Evolutionary conservation across 78 protist species (phyloP).

Genomic region (Dictyostelium firmibasis): DNA sequence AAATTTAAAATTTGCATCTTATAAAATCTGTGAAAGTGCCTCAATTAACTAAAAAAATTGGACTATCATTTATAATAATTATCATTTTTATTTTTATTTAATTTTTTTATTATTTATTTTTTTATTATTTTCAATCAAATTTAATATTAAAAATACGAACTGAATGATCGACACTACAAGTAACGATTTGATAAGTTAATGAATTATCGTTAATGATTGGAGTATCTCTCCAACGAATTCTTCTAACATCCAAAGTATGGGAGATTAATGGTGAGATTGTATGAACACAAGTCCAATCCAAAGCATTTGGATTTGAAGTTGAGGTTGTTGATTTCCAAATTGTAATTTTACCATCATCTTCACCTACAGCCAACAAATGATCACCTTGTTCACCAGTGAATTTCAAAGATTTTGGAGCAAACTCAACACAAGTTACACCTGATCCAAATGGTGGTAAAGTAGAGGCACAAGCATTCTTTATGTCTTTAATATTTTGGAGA

Average conservation of each 20-base stretch:
- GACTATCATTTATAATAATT: too few species aligned
- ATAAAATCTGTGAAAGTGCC: too few species aligned
- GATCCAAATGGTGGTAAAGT: slow-evolving; percentile 41
- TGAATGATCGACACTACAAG: slow-evolving; percentile 30
- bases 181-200: slow-evolving; percentile 24
- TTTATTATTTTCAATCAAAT: not conserved
- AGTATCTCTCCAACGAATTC: slow-evolving; percentile 71
- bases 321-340: slow-evolving; percentile 37
- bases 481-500: not conserved
- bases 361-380: slow-evolving; percentile 72
- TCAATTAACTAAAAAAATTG: too few species aligned
- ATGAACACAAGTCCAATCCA: slow-evolving; percentile 33
- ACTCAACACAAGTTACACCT: slow-evolving; percentile 78
- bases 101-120: not conserved
- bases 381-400: not conserved
- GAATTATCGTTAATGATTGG: not conserved
- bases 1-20: too few species aligned
- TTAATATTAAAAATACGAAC: slow-evolving; percentile 58
- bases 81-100: not conserved
- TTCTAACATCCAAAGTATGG: slow-evolving; percentile 55
- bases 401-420: slow-evolving; percentile 16
- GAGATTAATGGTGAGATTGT: not conserved
- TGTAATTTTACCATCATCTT: slow-evolving; percentile 80
- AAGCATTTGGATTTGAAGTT: not conserved
- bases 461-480: not conserved